These are phyloP conservation scores for Leccinum laetum DNA, from an alignment of 1,284 basidiomycete species.

Conservation along the genomic window DNA sequence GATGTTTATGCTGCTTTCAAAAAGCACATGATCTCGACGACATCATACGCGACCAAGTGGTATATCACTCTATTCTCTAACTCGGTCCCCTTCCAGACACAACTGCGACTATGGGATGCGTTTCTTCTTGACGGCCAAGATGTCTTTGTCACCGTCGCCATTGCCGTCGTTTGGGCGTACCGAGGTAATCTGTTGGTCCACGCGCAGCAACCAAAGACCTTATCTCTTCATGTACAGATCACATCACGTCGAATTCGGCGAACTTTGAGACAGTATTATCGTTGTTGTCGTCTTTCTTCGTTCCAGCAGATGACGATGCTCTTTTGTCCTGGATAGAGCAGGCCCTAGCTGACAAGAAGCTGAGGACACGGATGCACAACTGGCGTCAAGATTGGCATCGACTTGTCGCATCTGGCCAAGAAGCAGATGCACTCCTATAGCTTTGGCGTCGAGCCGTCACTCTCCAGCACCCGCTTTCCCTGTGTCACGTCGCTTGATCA, in stretches of 20 bases:
- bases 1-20: slow-evolving; percentile 84
- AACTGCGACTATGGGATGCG: slow-evolving; percentile 94
- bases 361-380: slow-evolving; percentile 63
- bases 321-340: slow-evolving; percentile 81
- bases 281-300: slow-evolving; percentile 87
- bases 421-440: slow-evolving; percentile 65
- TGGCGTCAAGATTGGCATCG: slow-evolving; percentile 77
- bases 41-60: slow-evolving; percentile 98
- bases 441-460: not conserved
- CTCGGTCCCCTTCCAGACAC: slow-evolving; percentile 94
- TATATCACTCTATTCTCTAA: slow-evolving; percentile 98
- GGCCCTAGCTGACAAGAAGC: slow-evolving; percentile 67
- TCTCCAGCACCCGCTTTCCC: not conserved
- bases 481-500: slow-evolving; percentile 12
- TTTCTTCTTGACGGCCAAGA: slow-evolving; percentile 92
- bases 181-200: slow-evolving; percentile 51
- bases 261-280: slow-evolving; percentile 92
- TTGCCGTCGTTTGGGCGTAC: slow-evolving; percentile 91
- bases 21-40: slow-evolving; percentile 88
- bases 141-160: slow-evolving; percentile 80
- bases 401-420: slow-evolving; percentile 66
- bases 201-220: slow-evolving; percentile 1
- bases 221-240: slow-evolving; percentile 51
- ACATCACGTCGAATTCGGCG: slow-evolving; percentile 73
- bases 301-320: slow-evolving; percentile 84